These are phyloP conservation scores for Prosopis cineraria DNA, from an alignment of 306 rosid genomes.

Conservation along the genomic window DNA sequence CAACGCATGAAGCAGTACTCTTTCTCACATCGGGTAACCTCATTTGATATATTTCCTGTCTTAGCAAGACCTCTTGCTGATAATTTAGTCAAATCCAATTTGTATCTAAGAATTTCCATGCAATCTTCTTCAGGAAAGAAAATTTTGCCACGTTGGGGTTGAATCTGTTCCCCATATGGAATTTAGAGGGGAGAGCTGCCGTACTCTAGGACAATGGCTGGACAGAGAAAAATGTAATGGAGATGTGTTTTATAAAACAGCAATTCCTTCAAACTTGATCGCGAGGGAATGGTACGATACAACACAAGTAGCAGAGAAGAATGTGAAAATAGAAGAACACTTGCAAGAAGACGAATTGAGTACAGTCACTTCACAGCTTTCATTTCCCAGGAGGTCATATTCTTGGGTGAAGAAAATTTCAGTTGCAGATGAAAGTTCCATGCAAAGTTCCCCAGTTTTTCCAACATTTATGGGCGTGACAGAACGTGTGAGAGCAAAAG, in stretches of 20 bases:
- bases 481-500: conserved; percentile 63
- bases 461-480: conserved; percentile 61
- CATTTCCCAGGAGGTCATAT: conserved; percentile 63
- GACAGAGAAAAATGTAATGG: conserved; percentile 38
- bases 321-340: conserved; percentile 32
- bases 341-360: conserved; percentile 37
- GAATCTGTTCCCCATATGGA: conserved; percentile 42
- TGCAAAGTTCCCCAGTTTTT: conserved; percentile 57
- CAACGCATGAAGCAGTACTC: conserved; percentile 86
- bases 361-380: conserved; percentile 23
- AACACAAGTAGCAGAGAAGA: conserved; percentile 29
- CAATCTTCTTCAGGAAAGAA: conserved; percentile 58
- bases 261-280: conserved; percentile 31
- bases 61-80: neutral
- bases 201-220: conserved; percentile 49
- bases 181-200: conserved; percentile 40
- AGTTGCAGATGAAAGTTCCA: conserved; percentile 38
- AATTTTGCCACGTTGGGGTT: conserved; percentile 41
- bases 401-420: conserved; percentile 44
- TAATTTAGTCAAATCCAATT: neutral
- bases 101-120: conserved; percentile 8
- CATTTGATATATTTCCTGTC: conserved; percentile 5
- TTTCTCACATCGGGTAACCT: conserved; percentile 70
- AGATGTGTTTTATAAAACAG: conserved; percentile 34
- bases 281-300: conserved; percentile 34